These are phyloP conservation scores for Tulasnella sp. DNA, from an alignment of 768 basidiomycete species.

Conservation along the genomic window DNA sequence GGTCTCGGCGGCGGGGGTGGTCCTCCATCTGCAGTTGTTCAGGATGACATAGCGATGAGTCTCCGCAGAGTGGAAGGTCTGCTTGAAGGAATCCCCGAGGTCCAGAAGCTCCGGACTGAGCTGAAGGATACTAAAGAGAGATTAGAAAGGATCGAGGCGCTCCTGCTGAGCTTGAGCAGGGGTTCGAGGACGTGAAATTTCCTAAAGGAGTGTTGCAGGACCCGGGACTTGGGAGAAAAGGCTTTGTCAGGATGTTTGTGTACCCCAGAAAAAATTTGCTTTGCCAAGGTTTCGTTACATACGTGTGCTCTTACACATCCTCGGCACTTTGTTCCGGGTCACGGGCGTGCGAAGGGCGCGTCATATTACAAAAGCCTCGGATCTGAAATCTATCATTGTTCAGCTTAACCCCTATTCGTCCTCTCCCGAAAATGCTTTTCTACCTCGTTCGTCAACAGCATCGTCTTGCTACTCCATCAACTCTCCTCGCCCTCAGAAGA, in stretches of 20 bases:
- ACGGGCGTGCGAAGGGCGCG: background rate
- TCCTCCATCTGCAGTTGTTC: background rate
- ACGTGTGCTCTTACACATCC: background rate
- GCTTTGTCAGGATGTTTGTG: background rate
- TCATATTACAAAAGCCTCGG: constrained; percentile 1
- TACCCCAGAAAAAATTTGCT: background rate
- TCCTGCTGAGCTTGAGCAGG: constrained; percentile 60
- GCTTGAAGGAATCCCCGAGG: constrained; percentile 52
- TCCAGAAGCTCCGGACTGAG: constrained; percentile 66
- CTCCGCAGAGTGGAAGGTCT: constrained; percentile 46
- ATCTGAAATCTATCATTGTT: constrained; percentile 2
- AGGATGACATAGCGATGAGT: constrained; percentile 19
- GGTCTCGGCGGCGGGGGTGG: constrained; percentile 4
- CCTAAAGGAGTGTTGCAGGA: background rate
- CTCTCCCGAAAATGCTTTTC: background rate
- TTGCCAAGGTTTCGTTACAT: background rate
- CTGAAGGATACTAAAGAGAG: constrained; percentile 76
- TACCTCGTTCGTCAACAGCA: background rate
- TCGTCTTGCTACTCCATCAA: background rate
- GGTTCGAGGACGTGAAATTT: constrained; percentile 44
- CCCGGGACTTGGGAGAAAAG: background rate
- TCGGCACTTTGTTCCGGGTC: background rate
- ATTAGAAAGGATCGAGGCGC: constrained; percentile 68
- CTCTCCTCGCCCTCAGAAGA: background rate
- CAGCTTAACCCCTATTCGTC: background rate